Evolutionary conservation across 495 filamentous ascomycete species (phyloP).

Genomic region (Trichoderma erinaceum): DNA sequence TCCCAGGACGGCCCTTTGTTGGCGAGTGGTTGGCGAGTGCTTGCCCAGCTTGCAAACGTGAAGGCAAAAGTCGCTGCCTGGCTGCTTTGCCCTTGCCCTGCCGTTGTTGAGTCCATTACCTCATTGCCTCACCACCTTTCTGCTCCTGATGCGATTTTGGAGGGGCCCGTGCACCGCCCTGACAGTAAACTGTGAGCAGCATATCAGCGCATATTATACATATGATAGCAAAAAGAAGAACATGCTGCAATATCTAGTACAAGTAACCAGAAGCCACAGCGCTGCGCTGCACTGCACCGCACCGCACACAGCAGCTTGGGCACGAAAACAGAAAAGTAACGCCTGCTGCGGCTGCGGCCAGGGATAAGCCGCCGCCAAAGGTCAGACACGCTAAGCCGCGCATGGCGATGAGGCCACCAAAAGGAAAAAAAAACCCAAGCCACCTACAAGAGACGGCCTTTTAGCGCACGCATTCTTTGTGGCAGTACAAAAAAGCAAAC

Average conservation of each 20-base stretch:
- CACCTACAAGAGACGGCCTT: too few relatives aligned
- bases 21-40: neutral
- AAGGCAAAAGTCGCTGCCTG: neutral
- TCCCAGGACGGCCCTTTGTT: neutral
- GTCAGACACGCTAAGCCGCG: neutral
- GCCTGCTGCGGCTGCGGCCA: neutral
- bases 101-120: neutral
- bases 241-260: neutral
- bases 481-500: too few relatives aligned
- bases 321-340: neutral
- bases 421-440: neutral
- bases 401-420: slow-evolving; percentile 3
- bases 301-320: neutral
- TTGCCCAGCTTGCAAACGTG: too few relatives aligned
- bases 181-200: neutral
- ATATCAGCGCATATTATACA: neutral
- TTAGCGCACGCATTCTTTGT: too few relatives aligned
- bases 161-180: slow-evolving; percentile 2
- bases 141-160: neutral
- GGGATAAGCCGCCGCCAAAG: neutral
- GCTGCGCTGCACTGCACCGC: too few relatives aligned
- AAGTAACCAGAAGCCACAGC: neutral
- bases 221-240: neutral
- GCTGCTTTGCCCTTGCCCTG: neutral
- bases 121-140: slow-evolving; percentile 3